Conservation (phyloP, 164 flowering plant species). For the Stephania cephalantha region DNA sequence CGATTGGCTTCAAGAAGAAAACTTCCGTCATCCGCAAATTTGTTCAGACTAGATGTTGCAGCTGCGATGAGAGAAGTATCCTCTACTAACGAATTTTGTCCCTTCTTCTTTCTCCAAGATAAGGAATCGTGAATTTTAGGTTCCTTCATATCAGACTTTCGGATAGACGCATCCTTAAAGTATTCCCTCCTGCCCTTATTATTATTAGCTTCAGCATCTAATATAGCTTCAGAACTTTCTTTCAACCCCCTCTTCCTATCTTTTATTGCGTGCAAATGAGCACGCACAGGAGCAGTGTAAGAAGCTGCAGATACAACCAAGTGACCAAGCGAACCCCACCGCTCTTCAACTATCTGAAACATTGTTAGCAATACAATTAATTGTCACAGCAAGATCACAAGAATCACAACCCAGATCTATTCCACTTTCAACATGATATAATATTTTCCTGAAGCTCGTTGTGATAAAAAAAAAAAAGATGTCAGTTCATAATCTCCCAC, state of each 20-base stretch:
- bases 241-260: slow-evolving; percentile 44
- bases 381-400: no score
- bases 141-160: slow-evolving; percentile 60
- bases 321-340: slow-evolving; percentile 88
- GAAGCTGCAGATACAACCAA: slow-evolving; percentile 66
- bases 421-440: no score
- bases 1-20: slow-evolving; percentile 37
- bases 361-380: not conserved
- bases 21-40: slow-evolving; percentile 68
- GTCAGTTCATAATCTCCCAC: no score
- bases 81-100: slow-evolving; percentile 23
- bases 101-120: slow-evolving; percentile 71
- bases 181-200: slow-evolving; percentile 26
- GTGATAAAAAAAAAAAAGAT: no score
- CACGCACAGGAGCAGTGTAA: slow-evolving; percentile 71
- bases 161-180: slow-evolving; percentile 40
- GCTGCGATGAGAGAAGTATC: slow-evolving; percentile 47
- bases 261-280: slow-evolving; percentile 85
- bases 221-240: slow-evolving; percentile 22
- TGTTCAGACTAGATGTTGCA: slow-evolving; percentile 54
- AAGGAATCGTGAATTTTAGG: slow-evolving; percentile 63
- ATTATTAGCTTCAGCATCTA: slow-evolving; percentile 20
- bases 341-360: slow-evolving; percentile 76
- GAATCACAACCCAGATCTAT: no score
- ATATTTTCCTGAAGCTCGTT: no score